Conservation (phyloP, 805 yeast genomes). For the Yarrowia keelungensis region DNA sequence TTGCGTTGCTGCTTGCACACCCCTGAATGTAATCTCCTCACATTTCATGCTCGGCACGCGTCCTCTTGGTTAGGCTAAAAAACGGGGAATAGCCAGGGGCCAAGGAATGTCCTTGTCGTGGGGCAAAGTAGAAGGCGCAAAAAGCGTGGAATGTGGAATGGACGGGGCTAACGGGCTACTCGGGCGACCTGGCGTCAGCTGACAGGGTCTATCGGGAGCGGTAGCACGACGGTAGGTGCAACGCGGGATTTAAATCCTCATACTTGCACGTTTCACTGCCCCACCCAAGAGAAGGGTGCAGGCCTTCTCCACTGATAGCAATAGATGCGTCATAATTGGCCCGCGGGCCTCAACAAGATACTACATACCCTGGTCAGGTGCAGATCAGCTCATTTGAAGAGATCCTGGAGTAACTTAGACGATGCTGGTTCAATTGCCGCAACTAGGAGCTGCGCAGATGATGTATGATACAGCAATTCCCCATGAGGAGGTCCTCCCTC, state of each 20-base stretch:
- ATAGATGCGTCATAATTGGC: constrained; percentile 30
- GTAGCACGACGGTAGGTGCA: not conserved
- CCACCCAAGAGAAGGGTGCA: constrained; percentile 2
- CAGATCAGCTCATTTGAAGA: constrained; percentile 30
- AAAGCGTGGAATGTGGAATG: constrained; percentile 13
- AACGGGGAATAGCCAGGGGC: constrained; percentile 31
- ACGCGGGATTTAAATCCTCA: constrained; percentile 4
- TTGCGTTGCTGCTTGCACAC: constrained; percentile 28
- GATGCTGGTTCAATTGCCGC: constrained; percentile 11
- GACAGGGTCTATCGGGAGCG: too few relatives aligned
- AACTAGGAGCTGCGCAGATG: constrained; percentile 2
- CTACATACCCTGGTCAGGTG: constrained; percentile 20
- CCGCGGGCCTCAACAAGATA: constrained; percentile 19
- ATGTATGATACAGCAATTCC: not conserved
- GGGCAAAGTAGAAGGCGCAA: not conserved
- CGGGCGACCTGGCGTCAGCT: too few relatives aligned
- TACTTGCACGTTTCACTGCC: constrained; percentile 2
- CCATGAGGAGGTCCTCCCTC: not conserved
- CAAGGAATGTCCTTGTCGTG: constrained; percentile 9
- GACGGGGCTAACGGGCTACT: too few relatives aligned
- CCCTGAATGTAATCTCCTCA: constrained; percentile 34
- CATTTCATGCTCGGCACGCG: constrained; percentile 36
- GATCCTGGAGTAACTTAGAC: constrained; percentile 16
- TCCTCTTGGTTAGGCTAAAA: constrained; percentile 19
- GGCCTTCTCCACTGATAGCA: constrained; percentile 22